Evolutionary conservation across 2,329 filamentous ascomycete genomes (phyloP).

Genomic region (Colletotrichum sublineola): DNA sequence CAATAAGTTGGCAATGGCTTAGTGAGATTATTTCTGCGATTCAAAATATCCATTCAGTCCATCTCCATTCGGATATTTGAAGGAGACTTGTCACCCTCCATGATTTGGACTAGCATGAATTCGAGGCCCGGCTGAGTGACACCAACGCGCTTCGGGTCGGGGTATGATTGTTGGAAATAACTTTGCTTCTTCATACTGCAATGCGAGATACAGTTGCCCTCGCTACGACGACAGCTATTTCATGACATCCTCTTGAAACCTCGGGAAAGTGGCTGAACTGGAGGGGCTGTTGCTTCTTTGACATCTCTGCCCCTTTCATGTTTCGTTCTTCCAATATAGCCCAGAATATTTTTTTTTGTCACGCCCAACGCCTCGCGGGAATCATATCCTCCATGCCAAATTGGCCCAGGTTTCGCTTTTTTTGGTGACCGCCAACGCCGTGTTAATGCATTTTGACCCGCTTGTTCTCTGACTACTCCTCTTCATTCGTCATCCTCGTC

Average conservation of each 20-base stretch:
- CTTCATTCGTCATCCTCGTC: constrained; percentile 56
- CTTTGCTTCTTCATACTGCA: constrained; percentile 11
- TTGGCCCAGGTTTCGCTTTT: constrained; percentile 39
- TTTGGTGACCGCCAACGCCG: constrained; percentile 43
- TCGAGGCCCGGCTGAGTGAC: background rate
- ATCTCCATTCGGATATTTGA: background rate
- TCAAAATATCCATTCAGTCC: background rate
- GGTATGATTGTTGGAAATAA: background rate
- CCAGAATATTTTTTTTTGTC: background rate
- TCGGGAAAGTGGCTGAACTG: background rate
- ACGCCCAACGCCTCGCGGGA: constrained; percentile 41
- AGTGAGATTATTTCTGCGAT: background rate
- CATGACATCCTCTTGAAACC: background rate
- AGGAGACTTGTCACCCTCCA: background rate
- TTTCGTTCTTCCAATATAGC: constrained; percentile 4
- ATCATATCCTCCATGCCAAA: constrained; percentile 37
- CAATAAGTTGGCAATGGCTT: constrained; percentile 1
- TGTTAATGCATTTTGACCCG: constrained; percentile 40
- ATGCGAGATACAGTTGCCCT: constrained; percentile 8
- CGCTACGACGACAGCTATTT: constrained; percentile 3
- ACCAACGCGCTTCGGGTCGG: no score
- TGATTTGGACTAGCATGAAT: background rate
- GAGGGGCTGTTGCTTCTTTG: background rate
- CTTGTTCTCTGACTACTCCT: constrained; percentile 29
- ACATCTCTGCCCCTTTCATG: constrained; percentile 16